phyloP scores from a whole-genome alignment of 352 stramenopile species.

The Aphanomyces cochlioides region DNA sequence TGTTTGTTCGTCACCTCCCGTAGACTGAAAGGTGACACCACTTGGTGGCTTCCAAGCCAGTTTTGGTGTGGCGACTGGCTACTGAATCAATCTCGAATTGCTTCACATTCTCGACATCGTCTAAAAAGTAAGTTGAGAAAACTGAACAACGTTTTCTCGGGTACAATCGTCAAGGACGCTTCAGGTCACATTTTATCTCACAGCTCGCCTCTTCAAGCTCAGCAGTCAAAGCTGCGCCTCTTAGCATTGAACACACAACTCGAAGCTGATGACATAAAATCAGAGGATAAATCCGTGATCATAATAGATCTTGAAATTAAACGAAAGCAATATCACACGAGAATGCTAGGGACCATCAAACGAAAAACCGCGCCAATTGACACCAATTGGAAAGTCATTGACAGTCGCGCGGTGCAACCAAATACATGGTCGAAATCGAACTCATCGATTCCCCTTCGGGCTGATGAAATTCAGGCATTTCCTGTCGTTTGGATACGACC shows the following conservation, averaged over 20 bases:
- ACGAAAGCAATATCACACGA: not conserved
- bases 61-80: constrained; percentile 25
- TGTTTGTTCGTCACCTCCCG: not conserved
- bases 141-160: not conserved
- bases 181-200: constrained; percentile 14
- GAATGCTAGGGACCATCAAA: not conserved
- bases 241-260: constrained; percentile 20
- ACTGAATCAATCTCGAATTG: not conserved
- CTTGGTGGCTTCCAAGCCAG: constrained; percentile 8
- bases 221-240: constrained; percentile 26
- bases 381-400: not conserved
- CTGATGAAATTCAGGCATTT: constrained; percentile 11
- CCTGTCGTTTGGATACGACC: constrained; percentile 18
- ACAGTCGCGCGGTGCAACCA: not conserved
- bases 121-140: not conserved
- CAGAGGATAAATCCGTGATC: not conserved
- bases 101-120: too few relatives aligned
- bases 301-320: not conserved
- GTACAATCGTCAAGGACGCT: constrained; percentile 21
- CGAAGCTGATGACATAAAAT: too few relatives aligned
- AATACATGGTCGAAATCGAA: not conserved
- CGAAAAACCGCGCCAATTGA: not conserved
- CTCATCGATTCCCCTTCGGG: not conserved
- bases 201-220: not conserved
- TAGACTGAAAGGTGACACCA: not conserved